Evolutionary conservation across 768 basidiomycete genomes (phyloP).

Genomic region (Floccularia luteovirens): DNA sequence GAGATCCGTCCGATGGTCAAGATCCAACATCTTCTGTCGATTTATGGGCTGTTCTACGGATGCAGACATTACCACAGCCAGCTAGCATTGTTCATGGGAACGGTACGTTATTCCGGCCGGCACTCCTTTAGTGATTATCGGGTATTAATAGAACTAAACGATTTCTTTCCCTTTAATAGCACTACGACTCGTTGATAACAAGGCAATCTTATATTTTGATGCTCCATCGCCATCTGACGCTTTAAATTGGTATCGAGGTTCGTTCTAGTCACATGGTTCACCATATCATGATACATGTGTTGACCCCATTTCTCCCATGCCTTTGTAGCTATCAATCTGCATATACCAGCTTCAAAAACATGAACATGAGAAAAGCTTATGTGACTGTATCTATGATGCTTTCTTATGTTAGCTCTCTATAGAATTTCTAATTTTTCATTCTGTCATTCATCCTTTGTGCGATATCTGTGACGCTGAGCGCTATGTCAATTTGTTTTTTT

Average conservation of each 20-base stretch:
- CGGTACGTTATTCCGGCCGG: conserved; percentile 43
- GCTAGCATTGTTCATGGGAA: conserved; percentile 88
- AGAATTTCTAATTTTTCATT: too few relatives aligned
- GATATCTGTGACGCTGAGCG: conserved; percentile 8
- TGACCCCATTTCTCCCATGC: conserved; percentile 3
- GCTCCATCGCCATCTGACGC: conserved; percentile 80
- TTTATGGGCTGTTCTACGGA: conserved; percentile 92
- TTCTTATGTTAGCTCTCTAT: too few relatives aligned
- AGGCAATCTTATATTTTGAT: conserved; percentile 86
- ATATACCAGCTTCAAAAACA: conserved; percentile 77
- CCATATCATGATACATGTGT: conserved; percentile 3
- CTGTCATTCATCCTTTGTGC: too few relatives aligned
- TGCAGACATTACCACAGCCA: conserved; percentile 90
- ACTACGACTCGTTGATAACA: conserved; percentile 85
- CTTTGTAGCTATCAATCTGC: conserved; percentile 72
- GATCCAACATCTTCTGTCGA: conserved; percentile 75
- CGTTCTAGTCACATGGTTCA: conserved; percentile 7
- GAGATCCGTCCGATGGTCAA: conserved; percentile 75
- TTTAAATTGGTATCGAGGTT: conserved; percentile 87
- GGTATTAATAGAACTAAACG: conserved; percentile 3
- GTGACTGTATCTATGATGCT: too few relatives aligned
- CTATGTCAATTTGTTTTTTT: conserved; percentile 6
- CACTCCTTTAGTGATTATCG: conserved; percentile 1
- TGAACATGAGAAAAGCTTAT: too few relatives aligned
- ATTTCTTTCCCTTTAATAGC: conserved; percentile 40